These are phyloP conservation scores for Mortierella antarctica DNA, from an alignment of 192 early-diverging fungal species.

Conservation along the genomic window DNA sequence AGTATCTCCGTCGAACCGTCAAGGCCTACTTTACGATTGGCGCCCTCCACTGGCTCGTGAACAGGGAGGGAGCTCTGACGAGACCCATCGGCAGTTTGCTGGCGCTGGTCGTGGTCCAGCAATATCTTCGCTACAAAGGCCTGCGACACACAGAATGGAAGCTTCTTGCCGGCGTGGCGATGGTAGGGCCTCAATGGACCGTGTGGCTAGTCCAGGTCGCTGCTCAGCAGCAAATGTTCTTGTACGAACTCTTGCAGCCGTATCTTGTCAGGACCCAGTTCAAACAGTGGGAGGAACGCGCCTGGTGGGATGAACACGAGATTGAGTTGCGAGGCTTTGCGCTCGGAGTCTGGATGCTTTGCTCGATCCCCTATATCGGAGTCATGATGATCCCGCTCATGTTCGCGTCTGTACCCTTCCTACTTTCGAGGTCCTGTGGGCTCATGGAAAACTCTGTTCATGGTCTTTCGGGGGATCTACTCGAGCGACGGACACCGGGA, in stretches of 20 bases:
- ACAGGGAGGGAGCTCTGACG: constrained; percentile 1
- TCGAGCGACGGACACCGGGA: constrained; percentile 26
- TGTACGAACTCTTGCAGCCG: constrained; percentile 42
- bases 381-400: constrained; percentile 21
- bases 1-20: constrained; percentile 19
- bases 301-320: constrained; percentile 34
- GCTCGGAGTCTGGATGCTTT: constrained; percentile 24
- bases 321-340: constrained; percentile 32
- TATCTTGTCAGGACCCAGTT: constrained; percentile 33
- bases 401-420: constrained; percentile 28
- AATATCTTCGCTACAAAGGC: constrained; percentile 20
- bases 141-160: not conserved
- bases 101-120: constrained; percentile 5
- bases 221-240: constrained; percentile 35
- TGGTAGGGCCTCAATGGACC: constrained; percentile 29
- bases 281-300: constrained; percentile 36
- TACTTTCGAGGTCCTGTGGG: constrained; percentile 43
- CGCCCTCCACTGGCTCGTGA: constrained; percentile 18
- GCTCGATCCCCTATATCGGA: constrained; percentile 27
- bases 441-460: constrained; percentile 31
- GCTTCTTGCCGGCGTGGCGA: not conserved
- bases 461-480: constrained; percentile 23
- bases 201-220: constrained; percentile 33
- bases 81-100: constrained; percentile 1
- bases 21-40: constrained; percentile 26